These are phyloP conservation scores for Colletotrichum paranaense DNA, from an alignment of 2,329 filamentous ascomycete genomes.

Conservation along the genomic window DNA sequence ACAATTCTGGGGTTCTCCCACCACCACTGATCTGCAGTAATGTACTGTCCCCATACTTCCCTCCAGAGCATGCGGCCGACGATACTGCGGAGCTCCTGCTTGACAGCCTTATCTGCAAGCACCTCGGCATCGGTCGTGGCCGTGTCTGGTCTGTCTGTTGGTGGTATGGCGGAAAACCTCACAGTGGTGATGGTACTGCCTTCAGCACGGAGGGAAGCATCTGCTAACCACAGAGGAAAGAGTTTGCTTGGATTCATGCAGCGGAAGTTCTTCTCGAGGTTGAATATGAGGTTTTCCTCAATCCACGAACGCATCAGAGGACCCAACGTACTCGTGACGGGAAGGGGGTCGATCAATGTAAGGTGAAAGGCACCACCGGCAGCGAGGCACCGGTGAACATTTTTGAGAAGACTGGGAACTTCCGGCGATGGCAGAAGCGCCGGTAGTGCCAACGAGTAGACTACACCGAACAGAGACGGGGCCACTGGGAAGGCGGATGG, in stretches of 20 bases:
- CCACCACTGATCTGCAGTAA: slow-evolving; percentile 67
- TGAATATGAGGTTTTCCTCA: slow-evolving; percentile 68
- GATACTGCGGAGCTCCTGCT: slow-evolving; percentile 61
- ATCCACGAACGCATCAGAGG: slow-evolving; percentile 70
- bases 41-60: slow-evolving; percentile 68
- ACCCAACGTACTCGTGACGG: slow-evolving; percentile 64
- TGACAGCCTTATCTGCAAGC: slow-evolving; percentile 45
- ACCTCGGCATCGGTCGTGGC: slow-evolving; percentile 36
- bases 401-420: slow-evolving; percentile 65
- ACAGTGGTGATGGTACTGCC: slow-evolving; percentile 60
- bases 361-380: slow-evolving; percentile 68
- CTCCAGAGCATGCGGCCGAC: slow-evolving; percentile 70
- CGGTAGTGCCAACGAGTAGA: slow-evolving; percentile 66
- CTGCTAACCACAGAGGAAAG: slow-evolving; percentile 69
- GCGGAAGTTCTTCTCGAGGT: slow-evolving; percentile 68
- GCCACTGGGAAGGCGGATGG: slow-evolving; percentile 50
- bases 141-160: slow-evolving; percentile 41
- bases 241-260: slow-evolving; percentile 69
- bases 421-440: slow-evolving; percentile 66
- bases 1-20: slow-evolving; percentile 68
- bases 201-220: slow-evolving; percentile 61
- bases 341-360: slow-evolving; percentile 71
- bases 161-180: slow-evolving; percentile 60
- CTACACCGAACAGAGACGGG: slow-evolving; percentile 57
- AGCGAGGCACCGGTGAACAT: slow-evolving; percentile 66